A percentile compares a stretch with the other conserved stretches of the same genome.
phyloP scores from a whole-genome alignment of 495 filamentous ascomycete genomes.

The Tuber brumale region DNA sequence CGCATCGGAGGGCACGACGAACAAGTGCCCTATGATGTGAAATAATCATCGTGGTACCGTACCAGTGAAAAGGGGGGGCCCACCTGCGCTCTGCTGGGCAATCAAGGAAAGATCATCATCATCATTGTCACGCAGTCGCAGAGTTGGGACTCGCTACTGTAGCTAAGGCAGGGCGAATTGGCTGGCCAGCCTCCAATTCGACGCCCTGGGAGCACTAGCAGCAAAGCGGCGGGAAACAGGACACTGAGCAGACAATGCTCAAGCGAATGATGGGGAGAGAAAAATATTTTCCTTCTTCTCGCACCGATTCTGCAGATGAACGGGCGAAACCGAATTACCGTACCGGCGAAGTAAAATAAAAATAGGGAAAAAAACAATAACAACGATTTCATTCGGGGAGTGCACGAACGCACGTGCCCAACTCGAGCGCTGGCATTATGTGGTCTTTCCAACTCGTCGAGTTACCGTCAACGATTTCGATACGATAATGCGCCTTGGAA shows the following conservation, averaged over 20 bases:
- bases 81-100: not conserved
- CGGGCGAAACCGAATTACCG: slow-evolving; percentile 4
- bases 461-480: not conserved
- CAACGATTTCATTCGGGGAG: not conserved
- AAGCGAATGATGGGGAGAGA: not conserved
- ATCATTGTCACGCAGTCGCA: not conserved
- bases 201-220: not conserved
- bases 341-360: not conserved
- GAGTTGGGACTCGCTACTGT: not conserved
- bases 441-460: not conserved
- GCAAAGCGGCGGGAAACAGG: not conserved
- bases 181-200: not conserved
- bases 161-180: not conserved
- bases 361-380: not conserved
- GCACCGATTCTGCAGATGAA: slow-evolving; percentile 3
- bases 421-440: not conserved
- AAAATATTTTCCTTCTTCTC: not conserved
- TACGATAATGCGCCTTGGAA: not conserved
- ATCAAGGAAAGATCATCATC: not conserved
- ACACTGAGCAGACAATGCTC: not conserved
- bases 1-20: not conserved
- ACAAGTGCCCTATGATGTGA: not conserved
- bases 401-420: not conserved
- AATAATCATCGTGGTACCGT: not conserved
- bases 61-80: not conserved